phyloP scores from a whole-genome alignment of 495 filamentous ascomycete species.

The Pyrenula massariospora region DNA sequence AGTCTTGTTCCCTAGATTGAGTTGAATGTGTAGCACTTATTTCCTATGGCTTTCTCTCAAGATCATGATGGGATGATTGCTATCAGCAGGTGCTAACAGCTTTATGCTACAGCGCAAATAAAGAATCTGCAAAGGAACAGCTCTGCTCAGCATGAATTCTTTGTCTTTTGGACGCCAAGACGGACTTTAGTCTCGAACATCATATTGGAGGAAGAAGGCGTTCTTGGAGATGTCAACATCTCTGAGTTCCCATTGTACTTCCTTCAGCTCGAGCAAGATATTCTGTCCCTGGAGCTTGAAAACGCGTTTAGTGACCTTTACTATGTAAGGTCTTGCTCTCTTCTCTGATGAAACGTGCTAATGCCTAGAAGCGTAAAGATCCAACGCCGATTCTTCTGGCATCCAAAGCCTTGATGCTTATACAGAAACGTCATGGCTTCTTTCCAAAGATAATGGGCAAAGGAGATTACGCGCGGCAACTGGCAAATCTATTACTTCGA shows the following conservation, averaged over 20 bases:
- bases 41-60: conserved; percentile 29
- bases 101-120: conserved; percentile 60
- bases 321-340: conserved; percentile 37
- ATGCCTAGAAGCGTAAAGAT: conserved; percentile 28
- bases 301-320: conserved; percentile 80
- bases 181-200: conserved; percentile 85
- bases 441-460: conserved; percentile 95
- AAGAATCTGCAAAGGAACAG: conserved; percentile 75
- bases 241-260: conserved; percentile 80
- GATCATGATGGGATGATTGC: conserved; percentile 23
- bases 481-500: conserved; percentile 79
- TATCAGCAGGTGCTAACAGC: conserved; percentile 50
- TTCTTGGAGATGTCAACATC: conserved; percentile 85
- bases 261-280: conserved; percentile 79
- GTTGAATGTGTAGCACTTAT: conserved; percentile 23
- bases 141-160: conserved; percentile 86
- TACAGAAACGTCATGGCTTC: conserved; percentile 84
- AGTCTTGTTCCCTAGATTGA: conserved; percentile 58
- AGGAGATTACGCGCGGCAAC: conserved; percentile 79
- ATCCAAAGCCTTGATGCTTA: conserved; percentile 86
- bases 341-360: background rate
- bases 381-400: conserved; percentile 78
- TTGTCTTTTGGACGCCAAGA: conserved; percentile 84
- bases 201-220: conserved; percentile 84
- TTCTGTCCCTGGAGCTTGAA: conserved; percentile 83